Conservation (phyloP, 768 basidiomycete genomes). For the Bullera alba region DNA sequence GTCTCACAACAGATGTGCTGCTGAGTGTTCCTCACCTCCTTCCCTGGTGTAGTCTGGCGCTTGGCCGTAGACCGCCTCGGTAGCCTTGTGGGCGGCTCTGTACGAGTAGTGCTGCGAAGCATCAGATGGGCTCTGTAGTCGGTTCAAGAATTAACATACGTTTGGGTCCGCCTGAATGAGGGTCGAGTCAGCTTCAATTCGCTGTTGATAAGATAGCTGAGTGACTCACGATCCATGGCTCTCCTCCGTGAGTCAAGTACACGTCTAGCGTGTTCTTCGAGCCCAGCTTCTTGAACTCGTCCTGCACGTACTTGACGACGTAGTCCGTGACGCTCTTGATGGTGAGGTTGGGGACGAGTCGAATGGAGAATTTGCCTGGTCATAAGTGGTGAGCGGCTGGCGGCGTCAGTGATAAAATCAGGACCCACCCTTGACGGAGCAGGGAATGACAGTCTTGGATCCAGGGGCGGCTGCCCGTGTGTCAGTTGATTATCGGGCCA, state of each 20-base stretch:
- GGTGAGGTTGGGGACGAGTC: constrained; percentile 81
- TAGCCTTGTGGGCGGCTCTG: constrained; percentile 76
- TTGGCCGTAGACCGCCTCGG: constrained; percentile 53
- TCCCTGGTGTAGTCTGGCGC: constrained; percentile 47
- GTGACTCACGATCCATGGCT: constrained; percentile 66
- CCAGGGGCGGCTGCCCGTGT: constrained; percentile 32
- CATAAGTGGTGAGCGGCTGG: neutral
- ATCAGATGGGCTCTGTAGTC: neutral
- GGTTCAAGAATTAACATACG: constrained; percentile 8
- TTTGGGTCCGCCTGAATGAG: constrained; percentile 29
- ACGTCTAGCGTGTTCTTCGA: constrained; percentile 73
- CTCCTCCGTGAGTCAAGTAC: constrained; percentile 71
- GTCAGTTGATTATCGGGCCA: constrained; percentile 2
- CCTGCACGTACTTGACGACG: constrained; percentile 62
- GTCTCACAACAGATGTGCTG: neutral
- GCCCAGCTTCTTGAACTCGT: constrained; percentile 75
- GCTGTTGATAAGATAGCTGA: neutral
- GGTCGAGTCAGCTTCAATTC: neutral
- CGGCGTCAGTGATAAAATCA: neutral
- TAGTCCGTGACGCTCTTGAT: constrained; percentile 66
- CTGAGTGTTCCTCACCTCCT: constrained; percentile 39
- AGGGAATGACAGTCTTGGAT: constrained; percentile 79
- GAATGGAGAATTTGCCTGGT: constrained; percentile 88
- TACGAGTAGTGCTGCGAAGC: constrained; percentile 87
- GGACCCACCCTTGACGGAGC: constrained; percentile 53